These are phyloP conservation scores for Geotrichum histeridarum DNA, from an alignment of 1,139 yeast species.

Conservation along the genomic window DNA sequence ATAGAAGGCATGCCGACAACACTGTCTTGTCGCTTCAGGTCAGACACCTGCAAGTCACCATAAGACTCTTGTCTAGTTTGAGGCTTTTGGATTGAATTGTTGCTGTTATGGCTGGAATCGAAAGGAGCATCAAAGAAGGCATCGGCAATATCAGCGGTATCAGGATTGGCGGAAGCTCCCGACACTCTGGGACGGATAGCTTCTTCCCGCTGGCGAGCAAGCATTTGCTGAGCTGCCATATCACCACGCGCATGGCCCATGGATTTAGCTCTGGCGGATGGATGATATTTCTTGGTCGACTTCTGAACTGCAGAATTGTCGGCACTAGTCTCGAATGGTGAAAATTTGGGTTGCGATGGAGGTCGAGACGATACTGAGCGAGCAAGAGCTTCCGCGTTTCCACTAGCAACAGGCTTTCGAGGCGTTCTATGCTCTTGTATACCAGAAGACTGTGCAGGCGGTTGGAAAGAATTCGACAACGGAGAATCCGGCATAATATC, in stretches of 20 bases:
- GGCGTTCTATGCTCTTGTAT: constrained; percentile 5
- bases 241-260: constrained; percentile 66
- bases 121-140: constrained; percentile 43
- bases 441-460: neutral
- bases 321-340: neutral
- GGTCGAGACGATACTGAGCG: constrained; percentile 12
- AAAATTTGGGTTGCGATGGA: neutral
- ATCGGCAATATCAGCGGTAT: constrained; percentile 51
- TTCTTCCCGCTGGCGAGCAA: constrained; percentile 20
- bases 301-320: neutral
- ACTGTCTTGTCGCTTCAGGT: constrained; percentile 1
- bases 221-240: constrained; percentile 20
- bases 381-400: neutral
- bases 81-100: neutral
- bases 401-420: constrained; percentile 11
- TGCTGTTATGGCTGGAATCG: constrained; percentile 45
- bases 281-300: constrained; percentile 49
- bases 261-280: constrained; percentile 85
- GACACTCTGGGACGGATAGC: constrained; percentile 11
- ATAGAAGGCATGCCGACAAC: constrained; percentile 76
- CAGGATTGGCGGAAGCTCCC: constrained; percentile 7
- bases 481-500: neutral
- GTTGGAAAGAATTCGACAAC: neutral
- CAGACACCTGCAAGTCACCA: constrained; percentile 1
- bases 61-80: constrained; percentile 7